Evolutionary conservation across 2,329 filamentous ascomycete species (phyloP).

Genomic region (Ploettnerulaceae sp.): DNA sequence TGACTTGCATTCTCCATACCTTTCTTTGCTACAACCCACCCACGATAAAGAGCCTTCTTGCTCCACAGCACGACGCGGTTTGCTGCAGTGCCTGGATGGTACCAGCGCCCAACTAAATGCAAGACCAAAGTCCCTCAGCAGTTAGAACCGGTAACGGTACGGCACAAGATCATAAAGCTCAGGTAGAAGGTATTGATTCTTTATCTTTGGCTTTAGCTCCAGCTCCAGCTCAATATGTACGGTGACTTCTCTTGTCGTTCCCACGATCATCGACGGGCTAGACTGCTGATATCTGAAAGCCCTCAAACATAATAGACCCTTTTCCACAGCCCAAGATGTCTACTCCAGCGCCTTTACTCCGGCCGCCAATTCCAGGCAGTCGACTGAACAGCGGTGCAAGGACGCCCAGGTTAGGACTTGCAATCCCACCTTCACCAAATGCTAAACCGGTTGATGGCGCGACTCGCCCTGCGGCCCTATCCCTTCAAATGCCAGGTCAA

Average conservation of each 20-base stretch:
- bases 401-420: constrained; percentile 61
- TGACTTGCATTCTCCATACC: too few species aligned
- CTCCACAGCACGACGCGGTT: constrained; percentile 10
- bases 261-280: constrained; percentile 10
- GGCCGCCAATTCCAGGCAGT: constrained; percentile 35
- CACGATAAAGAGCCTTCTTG: constrained; percentile 8
- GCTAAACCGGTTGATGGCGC: constrained; percentile 60
- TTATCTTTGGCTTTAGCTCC: constrained; percentile 2
- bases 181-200: constrained; percentile 11
- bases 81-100: constrained; percentile 19
- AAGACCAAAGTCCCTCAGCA: constrained; percentile 23
- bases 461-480: constrained; percentile 20
- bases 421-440: constrained; percentile 84
- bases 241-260: constrained; percentile 4
- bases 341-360: constrained; percentile 34
- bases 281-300: constrained; percentile 25
- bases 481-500: constrained; percentile 32
- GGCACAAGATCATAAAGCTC: constrained; percentile 15
- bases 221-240: constrained; percentile 19
- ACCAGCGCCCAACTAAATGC: constrained; percentile 19
- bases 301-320: constrained; percentile 18
- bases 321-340: constrained; percentile 32
- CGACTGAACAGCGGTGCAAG: constrained; percentile 28
- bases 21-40: background rate
- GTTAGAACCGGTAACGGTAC: constrained; percentile 24